Conservation (phyloP, 208 protist species). For the Leishmania tropica region DNA sequence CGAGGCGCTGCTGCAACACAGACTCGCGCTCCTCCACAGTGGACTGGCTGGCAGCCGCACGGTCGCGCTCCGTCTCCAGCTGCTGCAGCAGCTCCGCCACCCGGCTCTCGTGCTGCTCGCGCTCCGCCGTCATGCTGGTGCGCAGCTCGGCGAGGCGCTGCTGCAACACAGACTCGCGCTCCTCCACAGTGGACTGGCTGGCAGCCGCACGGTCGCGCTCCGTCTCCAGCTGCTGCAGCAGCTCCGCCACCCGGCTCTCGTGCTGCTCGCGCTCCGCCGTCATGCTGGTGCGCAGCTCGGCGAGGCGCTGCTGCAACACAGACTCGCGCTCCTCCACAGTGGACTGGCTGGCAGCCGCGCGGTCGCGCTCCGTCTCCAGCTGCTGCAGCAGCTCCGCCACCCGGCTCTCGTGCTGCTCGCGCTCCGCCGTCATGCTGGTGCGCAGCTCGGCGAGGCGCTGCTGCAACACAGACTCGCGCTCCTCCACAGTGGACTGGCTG, state of each 20-base stretch:
- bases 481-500: conserved; percentile 12
- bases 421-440: not conserved
- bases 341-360: not conserved
- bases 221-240: not conserved
- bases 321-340: not conserved
- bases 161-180: not conserved
- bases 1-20: not conserved
- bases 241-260: not conserved
- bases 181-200: not conserved
- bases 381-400: not conserved
- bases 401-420: not conserved
- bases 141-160: not conserved
- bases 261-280: not conserved
- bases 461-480: conserved; percentile 19
- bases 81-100: not conserved
- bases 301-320: not conserved
- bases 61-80: not conserved
- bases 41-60: not conserved
- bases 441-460: conserved; percentile 1
- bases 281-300: not conserved
- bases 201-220: not conserved
- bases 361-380: not conserved
- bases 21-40: not conserved
- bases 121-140: not conserved
- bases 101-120: not conserved